These are phyloP conservation scores for Aureobasidium sp. DNA, from an alignment of 2,329 filamentous ascomycete species.

Conservation along the genomic window DNA sequence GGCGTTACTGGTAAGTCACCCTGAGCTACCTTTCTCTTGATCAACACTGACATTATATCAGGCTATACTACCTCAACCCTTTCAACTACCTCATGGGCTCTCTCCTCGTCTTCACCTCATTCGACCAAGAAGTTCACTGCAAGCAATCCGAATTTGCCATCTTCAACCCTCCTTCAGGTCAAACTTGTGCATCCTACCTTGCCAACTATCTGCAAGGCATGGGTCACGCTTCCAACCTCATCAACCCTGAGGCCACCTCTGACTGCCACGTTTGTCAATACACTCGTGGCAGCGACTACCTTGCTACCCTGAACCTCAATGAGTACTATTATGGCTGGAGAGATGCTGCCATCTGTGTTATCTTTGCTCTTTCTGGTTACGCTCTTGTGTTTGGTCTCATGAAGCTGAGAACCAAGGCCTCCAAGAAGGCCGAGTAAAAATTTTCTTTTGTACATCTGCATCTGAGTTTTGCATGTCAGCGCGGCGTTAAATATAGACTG, in stretches of 20 bases:
- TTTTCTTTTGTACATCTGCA: background rate
- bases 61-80: conserved; percentile 29
- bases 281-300: conserved; percentile 49
- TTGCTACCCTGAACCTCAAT: conserved; percentile 50
- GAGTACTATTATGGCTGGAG: conserved; percentile 60
- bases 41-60: background rate
- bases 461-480: background rate
- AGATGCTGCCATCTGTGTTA: conserved; percentile 51
- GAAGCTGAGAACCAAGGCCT: conserved; percentile 35
- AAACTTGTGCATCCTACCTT: conserved; percentile 54
- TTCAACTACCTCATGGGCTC: conserved; percentile 38
- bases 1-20: conserved; percentile 28
- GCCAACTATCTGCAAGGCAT: conserved; percentile 41
- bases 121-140: conserved; percentile 34
- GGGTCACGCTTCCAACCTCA: conserved; percentile 41
- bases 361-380: conserved; percentile 51
- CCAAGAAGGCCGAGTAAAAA: conserved; percentile 32
- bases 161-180: conserved; percentile 42
- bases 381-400: conserved; percentile 37
- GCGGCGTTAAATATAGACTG: background rate
- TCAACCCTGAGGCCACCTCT: conserved; percentile 51
- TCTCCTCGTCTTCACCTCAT: conserved; percentile 34
- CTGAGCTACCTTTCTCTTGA: background rate
- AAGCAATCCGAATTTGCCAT: conserved; percentile 29
- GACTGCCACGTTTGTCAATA: conserved; percentile 57